Percentiles rank a stretch among this genome's conserved stretches.
Conservation (phyloP, 345 rosid genomes). For the Sisymbrium altissimum region DNA sequence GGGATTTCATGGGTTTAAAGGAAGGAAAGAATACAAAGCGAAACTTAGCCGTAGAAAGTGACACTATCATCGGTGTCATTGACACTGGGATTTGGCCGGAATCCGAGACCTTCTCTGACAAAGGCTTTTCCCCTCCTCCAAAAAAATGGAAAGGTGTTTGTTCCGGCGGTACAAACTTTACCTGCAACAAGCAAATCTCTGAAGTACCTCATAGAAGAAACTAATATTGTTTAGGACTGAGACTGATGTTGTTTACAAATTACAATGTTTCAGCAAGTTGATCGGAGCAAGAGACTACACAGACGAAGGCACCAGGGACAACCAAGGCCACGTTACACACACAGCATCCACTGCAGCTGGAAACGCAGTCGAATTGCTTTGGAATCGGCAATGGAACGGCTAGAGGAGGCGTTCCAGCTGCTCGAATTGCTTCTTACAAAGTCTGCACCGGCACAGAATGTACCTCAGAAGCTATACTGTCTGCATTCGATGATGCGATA, state of each 20-base stretch:
- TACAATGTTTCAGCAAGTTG: conserved; percentile 36
- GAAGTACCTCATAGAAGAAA: background rate
- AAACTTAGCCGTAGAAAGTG: conserved; percentile 26
- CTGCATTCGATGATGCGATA: conserved; percentile 64
- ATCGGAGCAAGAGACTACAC: conserved; percentile 51
- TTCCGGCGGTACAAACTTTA: conserved; percentile 42
- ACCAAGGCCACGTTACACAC: conserved; percentile 46
- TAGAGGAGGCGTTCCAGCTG: conserved; percentile 50
- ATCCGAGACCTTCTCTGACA: conserved; percentile 43
- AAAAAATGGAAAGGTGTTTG: conserved; percentile 54
- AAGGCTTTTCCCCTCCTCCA: conserved; percentile 51
- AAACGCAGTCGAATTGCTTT: conserved; percentile 35
- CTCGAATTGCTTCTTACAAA: conserved; percentile 49
- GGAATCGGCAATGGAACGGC: conserved; percentile 47
- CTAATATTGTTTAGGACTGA: background rate
- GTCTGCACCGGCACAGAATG: conserved; percentile 12
- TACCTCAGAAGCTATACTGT: background rate
- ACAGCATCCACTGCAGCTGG: conserved; percentile 60
- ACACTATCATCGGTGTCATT: conserved; percentile 41
- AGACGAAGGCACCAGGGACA: conserved; percentile 28
- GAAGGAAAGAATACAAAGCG: conserved; percentile 17
- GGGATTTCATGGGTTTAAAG: conserved; percentile 53
- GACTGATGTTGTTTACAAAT: background rate
- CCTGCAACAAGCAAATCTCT: conserved; percentile 46
- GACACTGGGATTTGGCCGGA: conserved; percentile 56